phyloP scores from a whole-genome alignment of 2,329 filamentous ascomycete genomes.

The Penicillium thymicola region DNA sequence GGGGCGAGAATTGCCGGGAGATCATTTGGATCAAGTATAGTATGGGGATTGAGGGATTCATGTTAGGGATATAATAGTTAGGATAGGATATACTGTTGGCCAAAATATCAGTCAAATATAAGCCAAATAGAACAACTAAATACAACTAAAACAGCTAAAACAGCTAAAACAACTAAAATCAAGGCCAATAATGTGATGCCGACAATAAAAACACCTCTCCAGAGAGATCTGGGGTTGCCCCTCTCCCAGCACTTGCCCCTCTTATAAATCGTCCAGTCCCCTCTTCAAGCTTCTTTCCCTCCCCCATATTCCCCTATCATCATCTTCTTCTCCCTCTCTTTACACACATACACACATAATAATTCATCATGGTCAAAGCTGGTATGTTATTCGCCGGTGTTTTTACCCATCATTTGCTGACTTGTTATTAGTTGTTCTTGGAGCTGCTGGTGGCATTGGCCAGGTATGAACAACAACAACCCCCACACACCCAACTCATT shows the following conservation, averaged over 20 bases:
- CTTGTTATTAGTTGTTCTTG: conserved; percentile 66
- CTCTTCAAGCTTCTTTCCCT: conserved; percentile 8
- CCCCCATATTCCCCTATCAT: neutral
- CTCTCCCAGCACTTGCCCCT: conserved; percentile 12
- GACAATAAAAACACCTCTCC: neutral
- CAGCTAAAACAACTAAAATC: too few species aligned
- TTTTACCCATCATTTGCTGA: conserved; percentile 15
- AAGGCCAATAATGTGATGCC: too few species aligned
- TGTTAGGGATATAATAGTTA: neutral
- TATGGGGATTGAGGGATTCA: neutral
- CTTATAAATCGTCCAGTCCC: conserved; percentile 10
- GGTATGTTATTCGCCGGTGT: conserved; percentile 22
- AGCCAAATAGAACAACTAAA: too few species aligned
- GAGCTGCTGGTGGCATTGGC: conserved; percentile 96
- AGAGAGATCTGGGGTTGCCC: conserved; percentile 16
- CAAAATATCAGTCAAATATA: too few species aligned
- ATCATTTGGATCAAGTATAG: too few species aligned
- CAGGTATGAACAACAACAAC: conserved; percentile 59
- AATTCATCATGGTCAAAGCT: conserved; percentile 50
- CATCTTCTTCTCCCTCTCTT: neutral
- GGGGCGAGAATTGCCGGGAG: too few species aligned
- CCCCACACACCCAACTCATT: conserved; percentile 6
- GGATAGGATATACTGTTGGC: neutral
- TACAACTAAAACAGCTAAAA: too few species aligned
- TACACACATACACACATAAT: neutral